A percentile compares a stretch with the other conserved stretches of the same genome.
phyloP scores from a whole-genome alignment of 192 early-diverging fungal genomes.

The Physocladia obscura region DNA sequence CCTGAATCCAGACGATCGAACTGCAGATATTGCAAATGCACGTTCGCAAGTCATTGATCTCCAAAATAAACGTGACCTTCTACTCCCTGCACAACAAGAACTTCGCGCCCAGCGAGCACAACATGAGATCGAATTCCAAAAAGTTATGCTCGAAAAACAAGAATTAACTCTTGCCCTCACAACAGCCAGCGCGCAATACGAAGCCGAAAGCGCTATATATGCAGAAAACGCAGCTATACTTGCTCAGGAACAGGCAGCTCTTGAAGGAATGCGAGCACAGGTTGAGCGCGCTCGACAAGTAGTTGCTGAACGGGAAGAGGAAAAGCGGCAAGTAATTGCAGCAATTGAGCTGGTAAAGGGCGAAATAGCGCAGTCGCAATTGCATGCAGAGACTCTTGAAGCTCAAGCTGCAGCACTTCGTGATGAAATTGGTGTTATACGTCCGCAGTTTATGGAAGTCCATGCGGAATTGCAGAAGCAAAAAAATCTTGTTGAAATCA shows the following conservation, averaged over 20 bases:
- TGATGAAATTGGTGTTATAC: conserved; percentile 54
- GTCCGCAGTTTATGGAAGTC: conserved; percentile 55
- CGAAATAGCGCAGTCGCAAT: conserved; percentile 46
- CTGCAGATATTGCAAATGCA: conserved; percentile 51
- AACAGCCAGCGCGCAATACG: conserved; percentile 57
- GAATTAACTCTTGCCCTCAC: conserved; percentile 58
- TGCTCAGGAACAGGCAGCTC: conserved; percentile 39
- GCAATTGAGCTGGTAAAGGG: conserved; percentile 47
- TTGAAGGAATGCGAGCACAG: conserved; percentile 45
- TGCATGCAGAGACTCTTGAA: conserved; percentile 31
- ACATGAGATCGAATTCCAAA: conserved; percentile 60
- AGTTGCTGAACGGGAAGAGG: conserved; percentile 31
- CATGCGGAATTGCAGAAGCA: conserved; percentile 62
- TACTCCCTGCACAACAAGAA: conserved; percentile 54
- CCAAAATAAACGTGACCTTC: conserved; percentile 55
- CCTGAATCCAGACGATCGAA: conserved; percentile 43
- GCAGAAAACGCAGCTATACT: conserved; percentile 56
- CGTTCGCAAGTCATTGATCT: conserved; percentile 65
- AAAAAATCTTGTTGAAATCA: conserved; percentile 62
- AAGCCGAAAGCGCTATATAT: conserved; percentile 57
- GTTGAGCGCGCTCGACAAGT: conserved; percentile 49
- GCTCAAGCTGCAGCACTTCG: background rate
- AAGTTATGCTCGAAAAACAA: conserved; percentile 61
- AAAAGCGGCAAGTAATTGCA: conserved; percentile 29
- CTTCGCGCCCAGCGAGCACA: conserved; percentile 52